Percentiles rank a stretch among this genome's conserved stretches.
Evolutionary conservation across 208 protist species (phyloP).

Genomic region (Acanthamoeba rhysodes): DNA sequence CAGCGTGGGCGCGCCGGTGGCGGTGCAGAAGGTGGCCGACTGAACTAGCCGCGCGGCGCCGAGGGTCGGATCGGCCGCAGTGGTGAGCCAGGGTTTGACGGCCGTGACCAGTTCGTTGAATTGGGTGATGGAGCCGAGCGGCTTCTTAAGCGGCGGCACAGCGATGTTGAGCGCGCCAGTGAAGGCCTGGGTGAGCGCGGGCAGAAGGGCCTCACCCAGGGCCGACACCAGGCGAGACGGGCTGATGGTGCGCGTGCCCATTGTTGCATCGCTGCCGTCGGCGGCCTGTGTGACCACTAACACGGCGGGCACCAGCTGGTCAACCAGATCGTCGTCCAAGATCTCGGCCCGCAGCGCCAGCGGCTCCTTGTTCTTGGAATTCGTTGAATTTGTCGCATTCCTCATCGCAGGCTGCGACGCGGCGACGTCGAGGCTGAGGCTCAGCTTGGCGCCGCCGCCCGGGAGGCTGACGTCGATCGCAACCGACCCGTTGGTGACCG

Average conservation of each 20-base stretch:
- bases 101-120: neutral
- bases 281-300: neutral
- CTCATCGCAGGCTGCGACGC: neutral
- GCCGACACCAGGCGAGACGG: neutral
- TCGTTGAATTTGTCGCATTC: no score
- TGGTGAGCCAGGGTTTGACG: slow-evolving; percentile 5
- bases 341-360: neutral
- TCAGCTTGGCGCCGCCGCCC: neutral
- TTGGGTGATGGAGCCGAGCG: neutral
- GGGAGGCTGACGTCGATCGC: neutral
- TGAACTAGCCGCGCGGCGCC: neutral
- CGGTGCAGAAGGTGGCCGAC: neutral
- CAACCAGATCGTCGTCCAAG: neutral
- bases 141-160: neutral
- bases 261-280: neutral
- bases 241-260: neutral
- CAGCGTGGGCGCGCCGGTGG: neutral
- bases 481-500: neutral
- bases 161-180: neutral
- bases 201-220: neutral
- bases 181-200: slow-evolving; percentile 10
- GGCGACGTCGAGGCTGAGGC: neutral
- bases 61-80: neutral
- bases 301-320: neutral
- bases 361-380: neutral